Conservation (phyloP, 345 rosid species). For the Salix viminalis region DNA sequence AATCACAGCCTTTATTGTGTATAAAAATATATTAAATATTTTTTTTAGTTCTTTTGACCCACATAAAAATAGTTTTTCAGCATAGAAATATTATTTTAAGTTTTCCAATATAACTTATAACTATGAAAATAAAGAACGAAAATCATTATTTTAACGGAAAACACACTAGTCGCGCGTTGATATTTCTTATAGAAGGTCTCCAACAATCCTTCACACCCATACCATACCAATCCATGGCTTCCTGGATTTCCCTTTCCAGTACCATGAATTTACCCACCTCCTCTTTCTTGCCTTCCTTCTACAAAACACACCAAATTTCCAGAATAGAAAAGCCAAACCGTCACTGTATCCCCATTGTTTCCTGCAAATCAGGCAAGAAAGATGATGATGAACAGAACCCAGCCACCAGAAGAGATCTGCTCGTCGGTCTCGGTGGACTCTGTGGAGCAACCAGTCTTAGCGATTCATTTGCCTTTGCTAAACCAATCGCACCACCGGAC, state of each 20-base stretch:
- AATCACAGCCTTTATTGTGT: too few species aligned
- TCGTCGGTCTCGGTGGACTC: constrained; percentile 50
- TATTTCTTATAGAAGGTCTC: too few species aligned
- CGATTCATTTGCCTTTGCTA: constrained; percentile 29
- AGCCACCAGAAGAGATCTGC: constrained; percentile 42
- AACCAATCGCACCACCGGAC: constrained; percentile 36
- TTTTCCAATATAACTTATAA: too few species aligned
- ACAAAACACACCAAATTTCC: constrained; percentile 25
- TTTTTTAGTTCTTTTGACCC: too few species aligned
- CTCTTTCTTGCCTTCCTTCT: constrained; percentile 10
- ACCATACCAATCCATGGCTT: constrained; percentile 20
- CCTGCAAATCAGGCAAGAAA: constrained; percentile 34
- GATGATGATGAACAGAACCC: constrained; percentile 14
- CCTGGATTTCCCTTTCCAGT: background rate
- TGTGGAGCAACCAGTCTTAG: constrained; percentile 35
- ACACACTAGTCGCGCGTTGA: too few species aligned
- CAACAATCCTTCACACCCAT: background rate
- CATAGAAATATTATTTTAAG: too few species aligned
- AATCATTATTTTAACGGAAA: too few species aligned
- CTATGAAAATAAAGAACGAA: too few species aligned
- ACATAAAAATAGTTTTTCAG: too few species aligned
- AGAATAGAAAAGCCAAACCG: constrained; percentile 3
- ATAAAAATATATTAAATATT: too few species aligned
- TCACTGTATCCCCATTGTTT: background rate
- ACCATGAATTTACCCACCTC: background rate